Percentiles rank a stretch among this genome's conserved stretches.
Evolutionary conservation across 148 eudicot species (phyloP).

Genomic region (Vaccinium vitisidaea): DNA sequence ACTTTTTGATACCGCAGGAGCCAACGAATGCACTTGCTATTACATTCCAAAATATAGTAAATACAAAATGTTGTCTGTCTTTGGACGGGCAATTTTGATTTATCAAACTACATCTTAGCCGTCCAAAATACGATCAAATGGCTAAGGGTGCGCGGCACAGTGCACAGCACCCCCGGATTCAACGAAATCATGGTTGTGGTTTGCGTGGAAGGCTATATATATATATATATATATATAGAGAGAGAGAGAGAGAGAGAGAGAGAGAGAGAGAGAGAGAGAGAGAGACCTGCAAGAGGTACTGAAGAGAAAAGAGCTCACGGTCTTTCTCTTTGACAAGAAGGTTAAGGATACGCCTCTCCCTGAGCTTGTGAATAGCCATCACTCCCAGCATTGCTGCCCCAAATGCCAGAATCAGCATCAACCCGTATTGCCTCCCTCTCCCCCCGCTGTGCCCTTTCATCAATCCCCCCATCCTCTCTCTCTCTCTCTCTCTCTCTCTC

Average conservation of each 20-base stretch:
- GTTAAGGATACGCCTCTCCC: constrained; percentile 51
- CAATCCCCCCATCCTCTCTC: constrained; percentile 28
- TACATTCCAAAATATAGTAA: too few relatives aligned
- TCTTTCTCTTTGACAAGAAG: constrained; percentile 64
- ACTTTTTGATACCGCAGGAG: too few relatives aligned
- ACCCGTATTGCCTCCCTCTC: constrained; percentile 46
- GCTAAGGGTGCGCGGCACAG: too few relatives aligned
- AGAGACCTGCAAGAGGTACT: constrained; percentile 68
- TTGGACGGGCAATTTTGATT: too few relatives aligned
- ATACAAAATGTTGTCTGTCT: too few relatives aligned
- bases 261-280: constrained; percentile 4
- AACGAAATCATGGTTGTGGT: not conserved
- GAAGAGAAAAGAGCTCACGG: constrained; percentile 56
- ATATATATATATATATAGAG: too few relatives aligned
- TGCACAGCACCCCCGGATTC: too few relatives aligned
- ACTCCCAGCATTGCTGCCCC: constrained; percentile 65
- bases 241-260: not conserved
- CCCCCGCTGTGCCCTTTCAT: constrained; percentile 21
- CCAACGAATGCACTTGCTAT: too few relatives aligned
- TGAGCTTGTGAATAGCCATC: constrained; percentile 63
- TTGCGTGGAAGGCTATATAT: not conserved
- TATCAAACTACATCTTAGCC: too few relatives aligned
- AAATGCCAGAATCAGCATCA: constrained; percentile 54
- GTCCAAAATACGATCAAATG: too few relatives aligned
- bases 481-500: constrained; percentile 12